Evolutionary conservation across 495 filamentous ascomycete genomes (phyloP), one percentile per base, ranked within the genome.

Genomic region (Xylaria palmicola): DNA sequence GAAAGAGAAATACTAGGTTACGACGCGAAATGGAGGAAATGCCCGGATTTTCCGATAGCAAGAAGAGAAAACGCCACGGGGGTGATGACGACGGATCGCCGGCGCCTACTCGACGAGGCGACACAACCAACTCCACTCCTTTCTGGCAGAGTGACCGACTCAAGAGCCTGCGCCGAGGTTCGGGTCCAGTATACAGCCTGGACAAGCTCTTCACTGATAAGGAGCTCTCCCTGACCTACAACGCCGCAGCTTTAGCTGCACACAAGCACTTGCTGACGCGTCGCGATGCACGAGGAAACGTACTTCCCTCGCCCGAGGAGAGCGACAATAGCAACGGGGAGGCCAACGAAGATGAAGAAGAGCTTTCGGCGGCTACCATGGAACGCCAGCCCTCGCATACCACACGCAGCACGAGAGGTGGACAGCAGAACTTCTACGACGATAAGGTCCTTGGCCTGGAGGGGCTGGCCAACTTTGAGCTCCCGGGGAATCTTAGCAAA

Each of bases 201-300:
- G 88, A 96, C 52, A 90, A 91, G 59, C 85, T 98, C 24, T 97
- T 98, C 68, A 96, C 91, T 0, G 92, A 97, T 62, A 96, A 93
- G 75, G 93, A 98, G 73, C 85, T 97, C 12, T 81, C 84, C 29
- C 80, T 90, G 73, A 86, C 87, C 4, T 87, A 89, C 43, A 90
- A 90, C 64, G 75, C 83, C 27, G 88, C 91, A 0, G 87, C 88
- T 44, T 68, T 90, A 20, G 87, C 87, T 9, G 83, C 89, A 12
- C 74, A 81, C 63, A 78, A 63, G 65, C 83, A 69, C 76, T 84
- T 78, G 72, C 78, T 77, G 71, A 81, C 68, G 65, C 84, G 73
- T 79, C 80, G 75, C 67, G 83, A 75, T 63, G 72, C 77, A 40
- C 65, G 81, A 64, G 75, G 80, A 56, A 71, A 74, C 37, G 62